Evolutionary conservation across 2,329 filamentous ascomycete species (phyloP).

Genomic region (Monosporascus cannonballus): DNA sequence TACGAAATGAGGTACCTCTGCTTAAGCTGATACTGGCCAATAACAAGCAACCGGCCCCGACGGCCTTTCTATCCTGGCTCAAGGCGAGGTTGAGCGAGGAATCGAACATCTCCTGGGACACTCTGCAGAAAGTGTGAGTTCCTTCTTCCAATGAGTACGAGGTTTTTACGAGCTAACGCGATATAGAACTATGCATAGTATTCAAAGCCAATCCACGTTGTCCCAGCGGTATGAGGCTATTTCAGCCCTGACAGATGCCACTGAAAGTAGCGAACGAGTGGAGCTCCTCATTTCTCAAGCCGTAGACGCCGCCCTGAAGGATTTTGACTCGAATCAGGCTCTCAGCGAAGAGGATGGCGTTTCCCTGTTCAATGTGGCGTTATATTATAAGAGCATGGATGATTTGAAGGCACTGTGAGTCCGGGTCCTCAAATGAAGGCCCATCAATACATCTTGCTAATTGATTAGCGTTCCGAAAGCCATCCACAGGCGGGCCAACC

Average conservation of each 20-base stretch:
- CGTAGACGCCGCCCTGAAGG: neutral
- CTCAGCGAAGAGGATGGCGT: conserved; percentile 11
- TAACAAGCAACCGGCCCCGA: neutral
- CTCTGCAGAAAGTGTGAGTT: conserved; percentile 5
- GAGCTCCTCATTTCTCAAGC: conserved; percentile 1
- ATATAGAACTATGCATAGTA: conserved; percentile 3
- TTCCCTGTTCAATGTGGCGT: conserved; percentile 8
- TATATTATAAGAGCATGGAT: conserved; percentile 4
- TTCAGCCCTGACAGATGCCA: conserved; percentile 3
- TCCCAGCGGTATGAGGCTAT: conserved; percentile 5
- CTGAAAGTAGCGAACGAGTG: conserved; percentile 3
- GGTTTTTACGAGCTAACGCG: neutral
- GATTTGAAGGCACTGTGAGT: conserved; percentile 12
- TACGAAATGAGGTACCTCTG: neutral
- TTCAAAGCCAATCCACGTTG: conserved; percentile 3
- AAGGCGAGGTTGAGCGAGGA: conserved; percentile 1
- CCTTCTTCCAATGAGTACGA: neutral
- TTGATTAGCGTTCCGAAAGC: conserved; percentile 6
- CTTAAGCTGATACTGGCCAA: conserved; percentile 1
- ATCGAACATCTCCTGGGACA: neutral
- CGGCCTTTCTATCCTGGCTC: conserved; percentile 6
- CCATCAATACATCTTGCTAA: neutral
- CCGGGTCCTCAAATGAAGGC: neutral
- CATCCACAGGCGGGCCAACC: neutral
- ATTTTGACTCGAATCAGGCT: neutral